phyloP scores from a whole-genome alignment of 2,329 filamentous ascomycete genomes.

The Sphaerulina populicola region DNA sequence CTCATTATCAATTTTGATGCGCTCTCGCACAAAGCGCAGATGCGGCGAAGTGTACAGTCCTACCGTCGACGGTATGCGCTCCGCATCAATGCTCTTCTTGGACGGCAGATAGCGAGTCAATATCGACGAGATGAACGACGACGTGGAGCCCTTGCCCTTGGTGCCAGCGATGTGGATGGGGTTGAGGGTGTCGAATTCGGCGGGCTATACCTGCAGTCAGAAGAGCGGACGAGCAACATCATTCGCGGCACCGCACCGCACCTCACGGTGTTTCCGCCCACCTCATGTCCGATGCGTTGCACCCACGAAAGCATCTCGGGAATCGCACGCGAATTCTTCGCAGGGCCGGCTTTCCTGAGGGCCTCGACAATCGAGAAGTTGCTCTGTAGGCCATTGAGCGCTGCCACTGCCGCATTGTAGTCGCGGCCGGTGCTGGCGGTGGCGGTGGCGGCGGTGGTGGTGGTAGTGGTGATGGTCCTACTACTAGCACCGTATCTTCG shows the following conservation, averaged over 20 bases:
- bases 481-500: slow-evolving; percentile 1
- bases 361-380: slow-evolving; percentile 72
- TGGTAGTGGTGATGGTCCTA: too few relatives aligned
- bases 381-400: slow-evolving; percentile 68
- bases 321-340: slow-evolving; percentile 65
- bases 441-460: too few relatives aligned
- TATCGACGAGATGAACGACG: slow-evolving; percentile 73
- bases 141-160: slow-evolving; percentile 88
- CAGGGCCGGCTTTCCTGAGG: slow-evolving; percentile 63
- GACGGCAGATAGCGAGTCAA: slow-evolving; percentile 53
- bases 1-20: slow-evolving; percentile 69
- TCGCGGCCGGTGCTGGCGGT: slow-evolving; percentile 15
- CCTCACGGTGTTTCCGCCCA: slow-evolving; percentile 37
- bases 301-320: slow-evolving; percentile 78
- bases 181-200: slow-evolving; percentile 52
- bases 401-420: slow-evolving; percentile 55
- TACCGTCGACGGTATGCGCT: slow-evolving; percentile 35
- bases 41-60: slow-evolving; percentile 84
- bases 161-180: slow-evolving; percentile 82
- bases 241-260: neutral
- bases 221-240: neutral
- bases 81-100: slow-evolving; percentile 29
- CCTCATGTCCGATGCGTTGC: slow-evolving; percentile 64
- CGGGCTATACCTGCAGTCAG: slow-evolving; percentile 41
- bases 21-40: slow-evolving; percentile 71